Evolutionary conservation across 352 stramenopile genomes (phyloP), one percentile per base, ranked within the genome.

Genomic region (Pythium chondricola): DNA sequence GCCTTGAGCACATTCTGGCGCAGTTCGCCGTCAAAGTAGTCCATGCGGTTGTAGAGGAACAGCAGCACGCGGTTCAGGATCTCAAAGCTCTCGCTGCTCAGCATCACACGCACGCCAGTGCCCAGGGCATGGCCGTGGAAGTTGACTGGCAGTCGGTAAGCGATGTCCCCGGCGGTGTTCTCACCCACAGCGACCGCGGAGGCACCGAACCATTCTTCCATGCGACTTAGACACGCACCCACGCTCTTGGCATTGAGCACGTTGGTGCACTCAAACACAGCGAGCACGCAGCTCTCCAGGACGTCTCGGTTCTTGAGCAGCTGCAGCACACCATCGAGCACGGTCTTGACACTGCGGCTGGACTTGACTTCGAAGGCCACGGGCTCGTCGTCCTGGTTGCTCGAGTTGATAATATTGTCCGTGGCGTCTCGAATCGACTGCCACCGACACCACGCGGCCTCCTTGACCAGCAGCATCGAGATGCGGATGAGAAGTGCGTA

Each of bases 201-300:
- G 4, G 62, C 66, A 18, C 58, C 68, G 25, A 89, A 82, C 79
- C 79, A 91, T 48, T 83, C 71, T 39, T 88, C 79, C n/a, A 88
- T 66, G 16, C 65, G 63, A 2, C 60, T 63, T 17, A 91, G 57
- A 27, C 74, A 87, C 4, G 71, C 57, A 25, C 72, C 65, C 26
- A 91, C 72, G 9, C 76, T 88, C 16, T 78, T 77, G 6, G 67
- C 50, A 43, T 84, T 69, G 7, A 84, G 51, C 6, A 85, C 66
- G 50, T 88, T 91, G 6, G 76, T 91, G 38, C 70, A 80, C 52
- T 91, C 79, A 42, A 85, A 83, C 47, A 86, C 55, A 24, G 76
- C 79, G 17, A 88, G 48, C 27, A 84, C 70, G 36, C 69, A 81
- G 40, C 65, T 82, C 43, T 88, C 74, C 6, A 88, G 55, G 8